These are phyloP conservation scores for Phytophthora pisi DNA, from an alignment of 352 stramenopile species.

Conservation along the genomic window DNA sequence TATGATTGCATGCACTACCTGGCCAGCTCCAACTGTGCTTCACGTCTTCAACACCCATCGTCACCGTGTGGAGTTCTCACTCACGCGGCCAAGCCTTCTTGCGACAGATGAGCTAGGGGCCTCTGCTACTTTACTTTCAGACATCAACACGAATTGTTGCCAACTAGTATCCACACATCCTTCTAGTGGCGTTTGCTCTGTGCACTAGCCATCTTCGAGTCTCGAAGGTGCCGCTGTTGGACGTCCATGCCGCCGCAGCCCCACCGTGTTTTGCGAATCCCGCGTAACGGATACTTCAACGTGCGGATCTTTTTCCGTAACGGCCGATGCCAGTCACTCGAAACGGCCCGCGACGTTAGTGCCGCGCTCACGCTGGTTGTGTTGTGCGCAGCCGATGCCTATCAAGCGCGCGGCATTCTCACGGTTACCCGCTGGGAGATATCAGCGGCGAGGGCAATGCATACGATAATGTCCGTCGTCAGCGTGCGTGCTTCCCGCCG, in stretches of 20 bases:
- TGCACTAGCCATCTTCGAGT: too few species aligned
- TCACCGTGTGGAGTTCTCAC: too few species aligned
- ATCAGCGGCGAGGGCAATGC: not conserved
- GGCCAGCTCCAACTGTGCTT: not conserved
- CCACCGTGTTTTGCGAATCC: not conserved
- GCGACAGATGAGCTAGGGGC: too few species aligned
- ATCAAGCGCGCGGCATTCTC: slow-evolving; percentile 12
- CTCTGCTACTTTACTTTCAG: too few species aligned
- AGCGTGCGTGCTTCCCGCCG: slow-evolving; percentile 14
- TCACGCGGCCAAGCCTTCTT: too few species aligned
- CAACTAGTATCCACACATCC: too few species aligned
- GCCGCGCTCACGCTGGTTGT: not conserved
- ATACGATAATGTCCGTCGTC: slow-evolving; percentile 6
- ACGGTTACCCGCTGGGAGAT: slow-evolving; percentile 17
- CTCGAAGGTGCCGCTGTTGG: too few species aligned
- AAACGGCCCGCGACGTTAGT: slow-evolving; percentile 15
- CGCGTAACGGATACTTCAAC: slow-evolving; percentile 3
- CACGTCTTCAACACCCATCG: not conserved
- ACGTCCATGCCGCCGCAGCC: too few species aligned
- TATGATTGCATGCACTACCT: not conserved
- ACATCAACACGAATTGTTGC: too few species aligned
- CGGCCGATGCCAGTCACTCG: slow-evolving; percentile 15
- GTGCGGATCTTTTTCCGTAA: slow-evolving; percentile 27
- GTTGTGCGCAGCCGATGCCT: slow-evolving; percentile 12
- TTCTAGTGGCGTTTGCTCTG: too few species aligned